Percentiles rank a stretch among this genome's conserved stretches.
Evolutionary conservation across 2,329 filamentous ascomycete genomes (phyloP).

Genomic region (Aspergillus brunneoviolaceus): DNA sequence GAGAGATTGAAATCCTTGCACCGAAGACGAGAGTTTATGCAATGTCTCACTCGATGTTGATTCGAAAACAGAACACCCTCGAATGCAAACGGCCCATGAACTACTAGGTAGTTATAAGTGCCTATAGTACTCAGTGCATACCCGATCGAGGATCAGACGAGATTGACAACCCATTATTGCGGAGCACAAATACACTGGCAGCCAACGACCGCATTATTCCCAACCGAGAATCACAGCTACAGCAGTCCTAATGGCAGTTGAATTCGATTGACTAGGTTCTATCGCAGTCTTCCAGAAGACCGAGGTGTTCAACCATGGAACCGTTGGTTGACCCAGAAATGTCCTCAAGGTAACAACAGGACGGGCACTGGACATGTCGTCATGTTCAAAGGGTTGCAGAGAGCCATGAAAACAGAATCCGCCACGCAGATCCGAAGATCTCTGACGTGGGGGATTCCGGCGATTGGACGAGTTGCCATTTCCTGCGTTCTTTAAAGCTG

Average conservation of each 20-base stretch:
- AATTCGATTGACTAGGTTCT: not conserved
- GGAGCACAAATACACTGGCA: not conserved
- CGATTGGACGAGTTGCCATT: not conserved
- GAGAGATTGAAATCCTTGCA: too few species aligned
- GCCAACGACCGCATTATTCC: not conserved
- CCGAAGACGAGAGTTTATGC: too few species aligned
- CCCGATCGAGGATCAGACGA: not conserved
- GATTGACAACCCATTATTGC: not conserved
- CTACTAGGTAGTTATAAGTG: too few species aligned
- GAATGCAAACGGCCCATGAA: too few species aligned
- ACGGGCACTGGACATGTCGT: constrained; percentile 12
- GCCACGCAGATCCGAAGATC: constrained; percentile 29
- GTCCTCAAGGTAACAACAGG: not conserved
- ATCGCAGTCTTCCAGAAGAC: constrained; percentile 3
- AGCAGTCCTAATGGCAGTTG: not conserved
- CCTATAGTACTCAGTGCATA: too few species aligned
- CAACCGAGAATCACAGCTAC: not conserved
- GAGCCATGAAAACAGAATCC: constrained; percentile 6
- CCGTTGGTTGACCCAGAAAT: not conserved
- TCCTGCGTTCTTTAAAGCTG: not conserved
- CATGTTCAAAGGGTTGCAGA: constrained; percentile 11
- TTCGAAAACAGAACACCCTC: too few species aligned
- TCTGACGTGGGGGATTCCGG: constrained; percentile 24
- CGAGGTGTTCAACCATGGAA: constrained; percentile 10
- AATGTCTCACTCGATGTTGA: too few species aligned